A percentile compares a stretch with the other conserved stretches of the same genome.
These are phyloP conservation scores for Colletotrichum orbiculare DNA, from an alignment of 2,329 filamentous ascomycete species.

Conservation along the genomic window DNA sequence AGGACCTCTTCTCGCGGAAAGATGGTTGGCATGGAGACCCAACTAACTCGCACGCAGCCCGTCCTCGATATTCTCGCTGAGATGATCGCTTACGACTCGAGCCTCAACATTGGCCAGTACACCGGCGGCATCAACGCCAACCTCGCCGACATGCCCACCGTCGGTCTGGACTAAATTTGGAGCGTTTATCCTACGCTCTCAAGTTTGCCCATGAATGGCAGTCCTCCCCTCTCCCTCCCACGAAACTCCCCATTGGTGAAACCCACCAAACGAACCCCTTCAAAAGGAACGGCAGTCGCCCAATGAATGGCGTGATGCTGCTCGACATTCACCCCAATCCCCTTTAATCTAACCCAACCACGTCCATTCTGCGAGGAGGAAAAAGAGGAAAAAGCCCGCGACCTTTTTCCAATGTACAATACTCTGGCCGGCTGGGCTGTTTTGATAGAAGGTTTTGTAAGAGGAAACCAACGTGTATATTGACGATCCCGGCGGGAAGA, in stretches of 20 bases:
- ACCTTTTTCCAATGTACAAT: conserved; percentile 51
- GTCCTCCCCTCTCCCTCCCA: conserved; percentile 26
- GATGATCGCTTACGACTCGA: conserved; percentile 94
- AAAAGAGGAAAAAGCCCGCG: conserved; percentile 26
- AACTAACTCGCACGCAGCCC: conserved; percentile 65
- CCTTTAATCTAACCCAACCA: conserved; percentile 23
- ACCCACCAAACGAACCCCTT: neutral
- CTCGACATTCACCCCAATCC: neutral
- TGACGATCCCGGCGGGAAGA: conserved; percentile 33
- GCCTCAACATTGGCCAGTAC: conserved; percentile 67
- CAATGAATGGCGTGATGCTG: conserved; percentile 21
- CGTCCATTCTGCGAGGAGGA: conserved; percentile 23
- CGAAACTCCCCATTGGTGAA: conserved; percentile 1
- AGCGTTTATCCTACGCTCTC: neutral
- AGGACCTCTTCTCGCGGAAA: neutral
- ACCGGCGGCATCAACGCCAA: conserved; percentile 48
- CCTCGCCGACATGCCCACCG: conserved; percentile 60
- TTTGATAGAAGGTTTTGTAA: conserved; percentile 56
- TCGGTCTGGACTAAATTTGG: conserved; percentile 64
- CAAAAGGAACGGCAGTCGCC: conserved; percentile 15
- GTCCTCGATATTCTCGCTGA: conserved; percentile 96
- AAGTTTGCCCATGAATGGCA: conserved; percentile 2
- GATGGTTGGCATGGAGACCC: neutral
- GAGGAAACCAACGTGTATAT: conserved; percentile 36
- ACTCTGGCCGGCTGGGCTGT: conserved; percentile 49